These are phyloP conservation scores for Cadophora gregata DNA, from an alignment of 2,329 filamentous ascomycete species.

Conservation along the genomic window DNA sequence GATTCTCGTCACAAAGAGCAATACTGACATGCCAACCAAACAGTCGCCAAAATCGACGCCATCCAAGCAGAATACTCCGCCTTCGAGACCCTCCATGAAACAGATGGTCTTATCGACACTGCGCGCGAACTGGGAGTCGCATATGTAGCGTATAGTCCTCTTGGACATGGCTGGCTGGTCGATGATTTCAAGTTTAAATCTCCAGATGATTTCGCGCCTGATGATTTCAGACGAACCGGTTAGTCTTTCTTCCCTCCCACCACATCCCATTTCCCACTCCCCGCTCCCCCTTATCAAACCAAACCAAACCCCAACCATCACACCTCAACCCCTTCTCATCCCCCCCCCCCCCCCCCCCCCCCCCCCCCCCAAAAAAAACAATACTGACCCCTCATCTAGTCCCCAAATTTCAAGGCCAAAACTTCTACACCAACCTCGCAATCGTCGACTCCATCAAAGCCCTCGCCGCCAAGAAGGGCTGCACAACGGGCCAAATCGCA, in stretches of 20 bases:
- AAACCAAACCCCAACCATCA: no score
- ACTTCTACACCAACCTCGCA: constrained; percentile 57
- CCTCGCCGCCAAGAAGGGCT: constrained; percentile 46
- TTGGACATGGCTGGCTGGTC: constrained; percentile 54
- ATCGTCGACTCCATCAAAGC: constrained; percentile 19
- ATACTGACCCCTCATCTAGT: constrained; percentile 23
- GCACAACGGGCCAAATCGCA: constrained; percentile 58
- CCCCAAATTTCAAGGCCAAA: constrained; percentile 53
- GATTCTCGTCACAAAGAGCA: background rate
- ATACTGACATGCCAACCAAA: no score
- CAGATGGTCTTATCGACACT: constrained; percentile 48
- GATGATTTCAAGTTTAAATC: constrained; percentile 50
- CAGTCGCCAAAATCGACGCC: constrained; percentile 53
- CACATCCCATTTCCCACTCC: no score
- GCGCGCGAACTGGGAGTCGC: constrained; percentile 50
- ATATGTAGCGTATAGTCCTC: constrained; percentile 53
- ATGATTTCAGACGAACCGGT: constrained; percentile 43
- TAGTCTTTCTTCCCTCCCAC: background rate
- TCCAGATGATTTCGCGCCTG: constrained; percentile 50
- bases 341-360: no score
- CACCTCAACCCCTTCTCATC: no score
- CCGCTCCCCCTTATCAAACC: background rate
- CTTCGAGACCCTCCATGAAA: constrained; percentile 55
- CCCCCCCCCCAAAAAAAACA: background rate
- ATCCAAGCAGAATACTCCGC: constrained; percentile 58